Base-by-base conservation (phyloP, 1,284 basidiomycete genomes). In the Microbotryum saponariae region DNA sequence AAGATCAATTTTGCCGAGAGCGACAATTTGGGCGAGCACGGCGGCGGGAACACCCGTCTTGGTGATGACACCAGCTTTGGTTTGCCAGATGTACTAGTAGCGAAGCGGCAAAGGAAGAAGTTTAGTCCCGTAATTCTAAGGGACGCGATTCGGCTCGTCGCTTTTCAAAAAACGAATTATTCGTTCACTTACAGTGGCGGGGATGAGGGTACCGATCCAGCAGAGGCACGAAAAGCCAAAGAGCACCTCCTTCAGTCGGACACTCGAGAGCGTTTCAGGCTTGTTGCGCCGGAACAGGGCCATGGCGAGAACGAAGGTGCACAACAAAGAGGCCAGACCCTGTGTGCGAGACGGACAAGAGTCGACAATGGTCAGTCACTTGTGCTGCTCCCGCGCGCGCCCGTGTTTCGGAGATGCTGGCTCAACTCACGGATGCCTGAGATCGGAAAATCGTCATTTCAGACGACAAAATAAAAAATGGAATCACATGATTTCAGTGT, bases 171-270 rank as follows among this genome's bases (percentile, higher is more conserved):
- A 31, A 27, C 27, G 1, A 9, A 31, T 3, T 27, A 4, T 27
- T 31, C 31, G 31, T 31, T 7, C 18, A 56, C 56, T 51, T 4
- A 62, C 60, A 12, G 61, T 63, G 2, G 66, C 57, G 23, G 66
- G 61, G 14, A 68, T 54, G 51, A 65, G 59, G 3, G 63, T 50
- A 14, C 54, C 63, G 18, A 68, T 42, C 46, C 58, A 57, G 59
- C 63, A 53, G 7, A 59, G 4, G 25, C 49, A n/a, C 29, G 51
- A 23, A n/a, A 65, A 58, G 18, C 18, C 61, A n/a, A 63, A 68
- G 0, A 58, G 25, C 25, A 59, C 66, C 48, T 68, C 66, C 60
- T 68, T 68, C 33, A 65, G 56, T 8, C 66, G 59, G 49, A 68
- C 54, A 8, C 61, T 59, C 45, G 46, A 54, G 54, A 65, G 48